Base-by-base conservation (phyloP, 2,329 filamentous ascomycete species). In the Alternaria arborescens region DNA sequence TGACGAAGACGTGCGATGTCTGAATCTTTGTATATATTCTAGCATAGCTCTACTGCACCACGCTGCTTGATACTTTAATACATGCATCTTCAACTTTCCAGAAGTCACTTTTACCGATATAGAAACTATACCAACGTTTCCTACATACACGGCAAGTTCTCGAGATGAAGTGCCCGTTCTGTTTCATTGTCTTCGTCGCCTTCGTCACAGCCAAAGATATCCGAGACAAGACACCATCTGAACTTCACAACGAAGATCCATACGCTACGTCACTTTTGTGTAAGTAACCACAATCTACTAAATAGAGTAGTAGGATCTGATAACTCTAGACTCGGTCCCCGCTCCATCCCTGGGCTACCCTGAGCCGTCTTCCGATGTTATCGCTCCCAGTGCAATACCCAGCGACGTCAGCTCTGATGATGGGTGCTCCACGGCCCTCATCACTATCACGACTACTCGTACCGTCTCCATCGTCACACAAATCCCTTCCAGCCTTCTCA, bases 151-250 rank as follows among this genome's bases (percentile, higher is more conserved):
- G 42, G 22, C 18, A 38, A 54, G 1, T 32, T 12, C 16, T 50
- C 64, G 71, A 42, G 8, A 76, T 76, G 73, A 75, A 72, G 64
- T 64, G 55, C 62, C 54, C 63, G 32, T 46, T 68, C 38, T 52
- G 66, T 50, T 61, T 78, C 50, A 65, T 80, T 41, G 71, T 77
- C 63, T 65, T 78, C 55, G 73, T 77, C 60, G 71, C 77, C 56
- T 60, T 82, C 42, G 78, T 74, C 60, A 69, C 73, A 42, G 78
- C 81, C 43, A 80, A 83, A 69, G 63, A 52, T 41, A 68, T 82
- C 28, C 70, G 73, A 8, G 62, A 81, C 58, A 20, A 67, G 83
- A 7, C 82, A 81, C 12, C n/a, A 42, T 8, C 83, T 81, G 32
- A 26, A 26, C 12, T 7, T 14, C 8, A 22, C 20, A 22, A 34